Evolutionary conservation across 768 basidiomycete species (phyloP), one percentile per base, ranked within the genome.

Genomic region (Macrolepiota dolichaula): DNA sequence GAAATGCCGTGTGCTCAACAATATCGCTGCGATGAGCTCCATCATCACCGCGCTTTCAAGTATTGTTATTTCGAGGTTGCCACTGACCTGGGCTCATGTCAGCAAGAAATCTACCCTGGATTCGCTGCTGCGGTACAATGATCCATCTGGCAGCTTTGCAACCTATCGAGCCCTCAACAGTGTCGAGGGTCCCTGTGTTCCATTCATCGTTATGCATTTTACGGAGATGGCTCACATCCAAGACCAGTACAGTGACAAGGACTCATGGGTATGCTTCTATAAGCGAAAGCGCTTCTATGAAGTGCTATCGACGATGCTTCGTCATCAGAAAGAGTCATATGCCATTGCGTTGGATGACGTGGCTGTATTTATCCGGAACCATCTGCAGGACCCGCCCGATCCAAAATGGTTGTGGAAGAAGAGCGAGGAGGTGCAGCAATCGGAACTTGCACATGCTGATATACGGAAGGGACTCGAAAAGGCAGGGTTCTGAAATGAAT

Each of bases 71-170:
- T 76, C 78, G 10, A 80, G 82, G 36, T 74, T 88, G 32, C 81
- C 81, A 59, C 70, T 87, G 50, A 88, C 87, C 10, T 89, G 86
- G 89, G 82, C 80, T n/a, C 85, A 86, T 64, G 82, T 85, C 44
- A 74, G 74, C 37, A 80, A 81, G 22, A 80, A 80, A 66, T 74
- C 79, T 6, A 74, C 71, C 40, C 76, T 87, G 54, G 85, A 85
- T 17, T 71, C 73, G 29, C 76, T 90, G 12, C 70, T 79, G 25
- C 80, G 81, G 61, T 75, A 82, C 66, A 85, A 83, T 67, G 86
- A 87, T 56, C 86, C 87, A 12, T 74, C 77, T 1, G 81, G 83
- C 15, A 81, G 83, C 36, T 86, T 86, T 69, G 69, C 80, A 11
- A 79, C 77, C 15, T 86, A 88, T 65, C 83, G 86, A 36, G 66